Conservation (phyloP, 116 monocot genomes). For the Zostera marina region DNA sequence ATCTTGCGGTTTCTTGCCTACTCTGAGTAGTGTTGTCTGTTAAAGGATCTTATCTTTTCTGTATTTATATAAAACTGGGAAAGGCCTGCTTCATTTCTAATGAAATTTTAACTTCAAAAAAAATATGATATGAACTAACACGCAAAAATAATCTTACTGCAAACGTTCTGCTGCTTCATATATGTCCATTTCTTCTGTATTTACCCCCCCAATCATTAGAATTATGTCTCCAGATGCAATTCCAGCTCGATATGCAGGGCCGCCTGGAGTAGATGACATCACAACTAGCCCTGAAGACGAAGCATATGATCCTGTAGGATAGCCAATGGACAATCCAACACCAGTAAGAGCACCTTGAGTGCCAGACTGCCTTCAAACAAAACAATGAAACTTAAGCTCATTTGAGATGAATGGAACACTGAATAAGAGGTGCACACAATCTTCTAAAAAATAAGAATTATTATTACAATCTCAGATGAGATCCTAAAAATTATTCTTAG, state of each 20-base stretch:
- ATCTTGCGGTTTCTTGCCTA: too few relatives aligned
- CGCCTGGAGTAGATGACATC: slow-evolving; percentile 67
- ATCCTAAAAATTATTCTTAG: too few relatives aligned
- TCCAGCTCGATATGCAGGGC: slow-evolving; percentile 80
- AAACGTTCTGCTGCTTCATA: slow-evolving; percentile 90
- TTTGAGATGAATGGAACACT: background rate
- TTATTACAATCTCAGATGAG: background rate
- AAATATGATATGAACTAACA: background rate
- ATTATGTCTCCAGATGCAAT: slow-evolving; percentile 82
- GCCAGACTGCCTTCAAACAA: slow-evolving; percentile 95
- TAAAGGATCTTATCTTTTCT: too few relatives aligned
- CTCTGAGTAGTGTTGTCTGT: too few relatives aligned
- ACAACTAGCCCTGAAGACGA: slow-evolving; percentile 61
- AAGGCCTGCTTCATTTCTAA: too few relatives aligned
- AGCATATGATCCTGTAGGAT: slow-evolving; percentile 49
- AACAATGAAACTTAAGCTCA: slow-evolving; percentile 1
- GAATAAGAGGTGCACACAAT: background rate
- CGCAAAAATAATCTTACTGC: slow-evolving; percentile 43
- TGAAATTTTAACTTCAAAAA: too few relatives aligned
- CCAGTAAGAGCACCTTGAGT: slow-evolving; percentile 91
- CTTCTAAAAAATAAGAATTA: background rate
- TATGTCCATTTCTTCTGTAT: slow-evolving; percentile 88
- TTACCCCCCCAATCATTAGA: slow-evolving; percentile 56
- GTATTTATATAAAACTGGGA: too few relatives aligned
- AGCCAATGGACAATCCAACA: slow-evolving; percentile 91